phyloP scores from a whole-genome alignment of 1,284 basidiomycete species.

The Pseudozyma hubeiensis region DNA sequence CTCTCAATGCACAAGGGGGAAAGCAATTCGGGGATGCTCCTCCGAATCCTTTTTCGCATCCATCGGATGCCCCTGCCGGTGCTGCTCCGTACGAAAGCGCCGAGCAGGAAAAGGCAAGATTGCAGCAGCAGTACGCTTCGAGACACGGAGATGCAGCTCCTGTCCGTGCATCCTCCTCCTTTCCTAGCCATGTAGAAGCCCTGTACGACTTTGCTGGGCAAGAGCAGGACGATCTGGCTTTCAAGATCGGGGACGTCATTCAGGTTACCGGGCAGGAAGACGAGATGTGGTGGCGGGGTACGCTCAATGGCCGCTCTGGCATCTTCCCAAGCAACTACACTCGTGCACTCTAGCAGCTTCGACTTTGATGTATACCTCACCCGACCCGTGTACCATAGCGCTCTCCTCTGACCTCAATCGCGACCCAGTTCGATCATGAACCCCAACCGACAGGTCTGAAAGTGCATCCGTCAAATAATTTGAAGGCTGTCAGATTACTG shows the following conservation, averaged over 20 bases:
- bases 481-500: no score
- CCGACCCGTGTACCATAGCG: no score
- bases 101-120: constrained; percentile 45
- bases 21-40: constrained; percentile 19
- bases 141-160: not conserved
- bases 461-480: no score
- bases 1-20: constrained; percentile 34
- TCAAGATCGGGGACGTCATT: constrained; percentile 39
- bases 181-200: constrained; percentile 30
- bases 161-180: not conserved
- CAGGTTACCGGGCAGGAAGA: constrained; percentile 42
- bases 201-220: constrained; percentile 36
- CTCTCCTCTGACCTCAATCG: no score
- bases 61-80: constrained; percentile 13
- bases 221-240: constrained; percentile 34
- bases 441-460: no score
- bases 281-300: constrained; percentile 47
- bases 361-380: no score
- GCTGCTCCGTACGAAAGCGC: constrained; percentile 22
- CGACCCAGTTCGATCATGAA: no score
- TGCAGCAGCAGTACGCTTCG: constrained; percentile 34
- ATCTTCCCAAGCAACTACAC: constrained; percentile 43
- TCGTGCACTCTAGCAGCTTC: constrained; percentile 3
- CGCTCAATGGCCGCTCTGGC: constrained; percentile 23
- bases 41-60: constrained; percentile 31